phyloP scores from a whole-genome alignment of 306 rosid genomes.

The Sicyos baderoa region DNA sequence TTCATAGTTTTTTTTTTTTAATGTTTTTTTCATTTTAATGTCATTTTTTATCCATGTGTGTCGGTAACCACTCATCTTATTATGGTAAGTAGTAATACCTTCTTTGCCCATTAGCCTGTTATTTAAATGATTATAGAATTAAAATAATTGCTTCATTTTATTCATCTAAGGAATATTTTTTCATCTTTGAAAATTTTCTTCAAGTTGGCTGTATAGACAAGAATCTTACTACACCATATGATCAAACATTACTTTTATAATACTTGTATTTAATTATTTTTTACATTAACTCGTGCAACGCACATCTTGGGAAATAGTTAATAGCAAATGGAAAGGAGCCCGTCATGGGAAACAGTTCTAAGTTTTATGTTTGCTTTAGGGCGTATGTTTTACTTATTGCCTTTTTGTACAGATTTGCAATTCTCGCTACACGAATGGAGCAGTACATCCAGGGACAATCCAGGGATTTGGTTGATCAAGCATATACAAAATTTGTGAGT shows the following conservation, averaged over 20 bases:
- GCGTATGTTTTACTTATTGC: slow-evolving; percentile 22
- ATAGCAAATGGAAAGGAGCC: background rate
- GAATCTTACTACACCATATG: background rate
- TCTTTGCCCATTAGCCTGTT: too few species aligned
- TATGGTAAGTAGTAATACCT: too few species aligned
- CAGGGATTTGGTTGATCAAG: slow-evolving; percentile 99
- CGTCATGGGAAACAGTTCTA: background rate
- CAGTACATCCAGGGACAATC: slow-evolving; percentile 89
- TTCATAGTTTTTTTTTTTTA: too few species aligned
- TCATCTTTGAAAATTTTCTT: too few species aligned
- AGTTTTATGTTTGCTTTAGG: background rate
- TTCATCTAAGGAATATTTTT: too few species aligned
- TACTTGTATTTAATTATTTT: too few species aligned
- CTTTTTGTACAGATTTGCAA: slow-evolving; percentile 63
- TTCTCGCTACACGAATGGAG: slow-evolving; percentile 97
- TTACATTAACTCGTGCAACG: background rate
- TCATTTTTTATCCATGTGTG: too few species aligned
- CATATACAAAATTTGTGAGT: slow-evolving; percentile 89
- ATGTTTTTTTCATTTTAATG: too few species aligned
- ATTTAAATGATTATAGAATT: too few species aligned
- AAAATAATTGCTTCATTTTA: too few species aligned
- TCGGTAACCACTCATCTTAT: too few species aligned
- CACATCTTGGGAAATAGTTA: background rate
- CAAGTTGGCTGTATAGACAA: background rate
- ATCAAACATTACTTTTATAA: background rate